Percentiles rank a stretch among this genome's conserved stretches.
Conservation (phyloP, 2,329 filamentous ascomycete species). For the Talaromyces sp. region DNA sequence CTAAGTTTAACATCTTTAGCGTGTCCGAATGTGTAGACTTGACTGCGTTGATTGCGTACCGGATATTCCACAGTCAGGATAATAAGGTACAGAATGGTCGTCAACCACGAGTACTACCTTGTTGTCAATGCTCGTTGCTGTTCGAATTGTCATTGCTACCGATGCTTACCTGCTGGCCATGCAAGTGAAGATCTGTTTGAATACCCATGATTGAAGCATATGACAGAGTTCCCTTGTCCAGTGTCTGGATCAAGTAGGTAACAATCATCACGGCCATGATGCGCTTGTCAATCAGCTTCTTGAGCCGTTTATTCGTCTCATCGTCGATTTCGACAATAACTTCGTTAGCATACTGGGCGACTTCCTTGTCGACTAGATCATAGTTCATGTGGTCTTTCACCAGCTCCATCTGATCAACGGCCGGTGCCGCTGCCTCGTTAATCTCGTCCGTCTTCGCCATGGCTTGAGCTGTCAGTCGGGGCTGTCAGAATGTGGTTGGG, state of each 20-base stretch:
- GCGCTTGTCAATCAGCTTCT: slow-evolving; percentile 18
- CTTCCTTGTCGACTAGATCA: slow-evolving; percentile 59
- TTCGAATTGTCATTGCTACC: neutral
- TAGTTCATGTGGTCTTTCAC: slow-evolving; percentile 11
- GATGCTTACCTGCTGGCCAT: neutral
- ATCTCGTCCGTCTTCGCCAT: neutral
- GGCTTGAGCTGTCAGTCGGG: neutral
- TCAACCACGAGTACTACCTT: slow-evolving; percentile 52
- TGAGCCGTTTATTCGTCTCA: slow-evolving; percentile 18
- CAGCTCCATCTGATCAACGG: neutral
- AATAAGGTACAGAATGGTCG: slow-evolving; percentile 48
- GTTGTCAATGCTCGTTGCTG: slow-evolving; percentile 19
- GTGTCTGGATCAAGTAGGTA: slow-evolving; percentile 15
- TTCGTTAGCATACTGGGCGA: slow-evolving; percentile 64
- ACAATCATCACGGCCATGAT: slow-evolving; percentile 18
- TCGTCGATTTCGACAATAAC: slow-evolving; percentile 27
- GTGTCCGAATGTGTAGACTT: neutral
- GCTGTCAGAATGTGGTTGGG: neutral
- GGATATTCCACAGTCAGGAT: slow-evolving; percentile 9
- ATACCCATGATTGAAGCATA: slow-evolving; percentile 20
- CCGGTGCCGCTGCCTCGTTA: neutral
- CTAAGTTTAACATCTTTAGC: slow-evolving; percentile 22
- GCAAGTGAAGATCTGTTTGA: slow-evolving; percentile 14
- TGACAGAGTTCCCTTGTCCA: slow-evolving; percentile 18
- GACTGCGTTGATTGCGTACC: slow-evolving; percentile 26